Base-by-base conservation (phyloP, 768 basidiomycete genomes). In the Calocera viscosa region DNA sequence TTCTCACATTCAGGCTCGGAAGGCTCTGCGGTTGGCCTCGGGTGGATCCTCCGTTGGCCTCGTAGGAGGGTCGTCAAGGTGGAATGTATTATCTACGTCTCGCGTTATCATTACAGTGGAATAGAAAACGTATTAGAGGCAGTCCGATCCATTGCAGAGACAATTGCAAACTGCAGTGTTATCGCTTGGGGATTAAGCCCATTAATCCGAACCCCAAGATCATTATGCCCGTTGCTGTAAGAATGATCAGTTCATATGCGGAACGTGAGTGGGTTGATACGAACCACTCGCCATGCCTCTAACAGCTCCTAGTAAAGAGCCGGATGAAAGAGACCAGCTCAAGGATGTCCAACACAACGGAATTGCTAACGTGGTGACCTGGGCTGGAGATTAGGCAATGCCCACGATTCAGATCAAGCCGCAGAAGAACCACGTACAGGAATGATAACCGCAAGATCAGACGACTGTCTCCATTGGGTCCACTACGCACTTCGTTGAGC, bases 401-500 rank as follows among this genome's bases (percentile, higher is more conserved):
- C 19, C 24, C 19, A 47, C 5, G 3, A 8, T 24, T 7, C 43
- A 19, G 8, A 19, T 19, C 8, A 47, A 24, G 19, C 24, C 43
- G 19, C 19, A 19, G 19, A 8, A 24, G 43, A 7, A 19, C 24
- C 2, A 32, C 53, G 30, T 22, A 60, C 53, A 11, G 53, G 53
- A 28, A 60, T 60, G 30, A 60, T 60, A 11, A 60, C 53, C 14
- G 53, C 24, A 28, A 60, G 53, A 19, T 60, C 53, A 26, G 53
- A 32, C 5, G 53, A 60, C 30, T 60, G 53, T 32, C 53, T 26
- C 53, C 53, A 60, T 60, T 60, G 53, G 11, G 53, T 60, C 53
- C 53, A 60, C 53, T 60, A 22, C 24, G 30, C 11, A 32, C 7
- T 17, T 7, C 7, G 16, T 3, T 47, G 43, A 47, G 43, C 24